Evolutionary conservation across 1,284 basidiomycete genomes (phyloP).

Genomic region (Trichosporon sp.): DNA sequence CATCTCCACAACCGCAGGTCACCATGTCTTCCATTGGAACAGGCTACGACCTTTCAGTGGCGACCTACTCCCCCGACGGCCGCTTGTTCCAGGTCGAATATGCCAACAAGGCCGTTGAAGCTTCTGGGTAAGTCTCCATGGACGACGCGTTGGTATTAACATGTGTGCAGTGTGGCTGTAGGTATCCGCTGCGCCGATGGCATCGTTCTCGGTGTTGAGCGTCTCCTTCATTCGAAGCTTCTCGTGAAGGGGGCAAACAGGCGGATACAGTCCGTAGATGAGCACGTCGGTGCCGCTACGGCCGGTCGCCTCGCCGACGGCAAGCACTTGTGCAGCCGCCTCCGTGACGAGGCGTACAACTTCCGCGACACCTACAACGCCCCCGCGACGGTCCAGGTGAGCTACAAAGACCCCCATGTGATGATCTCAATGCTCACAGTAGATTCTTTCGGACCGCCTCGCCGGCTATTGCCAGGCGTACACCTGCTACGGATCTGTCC

Average conservation of each 20-base stretch:
- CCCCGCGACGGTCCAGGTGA: constrained; percentile 73
- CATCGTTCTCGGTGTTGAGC: constrained; percentile 91
- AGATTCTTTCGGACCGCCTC: constrained; percentile 65
- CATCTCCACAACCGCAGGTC: neutral
- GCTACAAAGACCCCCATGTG: no score
- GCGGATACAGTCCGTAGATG: constrained; percentile 87
- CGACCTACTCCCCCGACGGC: constrained; percentile 97
- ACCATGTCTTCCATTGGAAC: constrained; percentile 94
- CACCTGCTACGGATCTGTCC: constrained; percentile 95
- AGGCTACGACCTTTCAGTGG: constrained; percentile 96
- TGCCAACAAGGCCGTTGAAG: constrained; percentile 96
- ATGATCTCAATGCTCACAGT: no score
- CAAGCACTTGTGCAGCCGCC: constrained; percentile 77
- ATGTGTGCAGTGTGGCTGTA: constrained; percentile 71
- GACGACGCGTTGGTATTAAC: neutral
- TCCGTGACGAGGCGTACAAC: constrained; percentile 74
- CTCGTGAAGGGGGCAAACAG: constrained; percentile 88
- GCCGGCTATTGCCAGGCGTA: constrained; percentile 89
- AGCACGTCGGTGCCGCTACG: constrained; percentile 86
- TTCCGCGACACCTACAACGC: constrained; percentile 71
- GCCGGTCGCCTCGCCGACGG: constrained; percentile 94
- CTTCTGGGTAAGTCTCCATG: constrained; percentile 67
- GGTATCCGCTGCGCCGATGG: constrained; percentile 91
- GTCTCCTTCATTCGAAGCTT: constrained; percentile 94
- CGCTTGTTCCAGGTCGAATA: constrained; percentile 99